Conservation (phyloP, 495 filamentous ascomycete species). For the Daldinia vernicosa region DNA sequence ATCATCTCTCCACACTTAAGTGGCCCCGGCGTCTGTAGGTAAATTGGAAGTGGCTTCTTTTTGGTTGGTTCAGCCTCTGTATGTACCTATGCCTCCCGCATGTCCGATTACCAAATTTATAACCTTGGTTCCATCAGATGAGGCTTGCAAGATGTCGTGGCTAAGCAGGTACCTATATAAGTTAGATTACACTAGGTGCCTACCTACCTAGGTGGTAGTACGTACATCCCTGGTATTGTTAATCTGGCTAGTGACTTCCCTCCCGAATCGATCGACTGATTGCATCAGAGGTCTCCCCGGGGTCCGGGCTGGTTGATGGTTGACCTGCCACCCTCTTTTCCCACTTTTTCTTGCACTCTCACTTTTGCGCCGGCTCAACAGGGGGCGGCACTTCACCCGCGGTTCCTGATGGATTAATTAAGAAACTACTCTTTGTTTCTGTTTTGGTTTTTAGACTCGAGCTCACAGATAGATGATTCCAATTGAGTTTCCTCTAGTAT, state of each 20-base stretch:
- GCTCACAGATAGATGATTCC: conserved; percentile 23
- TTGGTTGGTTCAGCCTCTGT: too few species aligned
- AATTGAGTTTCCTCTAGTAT: conserved; percentile 32
- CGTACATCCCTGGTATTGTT: background rate
- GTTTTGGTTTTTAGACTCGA: conserved; percentile 12
- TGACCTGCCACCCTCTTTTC: conserved; percentile 49
- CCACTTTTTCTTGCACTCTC: conserved; percentile 39
- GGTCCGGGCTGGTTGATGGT: conserved; percentile 23
- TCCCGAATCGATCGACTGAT: conserved; percentile 38
- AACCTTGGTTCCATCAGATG: background rate
- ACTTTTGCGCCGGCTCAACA: conserved; percentile 33
- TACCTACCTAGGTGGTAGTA: too few species aligned
- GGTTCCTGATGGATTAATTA: conserved; percentile 15
- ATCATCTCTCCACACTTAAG: background rate
- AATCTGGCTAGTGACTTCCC: conserved; percentile 2
- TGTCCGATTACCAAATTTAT: background rate
- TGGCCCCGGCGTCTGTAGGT: background rate
- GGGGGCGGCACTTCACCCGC: conserved; percentile 24
- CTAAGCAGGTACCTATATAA: conserved; percentile 18
- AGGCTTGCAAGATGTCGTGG: conserved; percentile 23
- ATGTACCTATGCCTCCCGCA: background rate
- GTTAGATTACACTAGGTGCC: background rate
- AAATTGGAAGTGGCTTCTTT: too few species aligned
- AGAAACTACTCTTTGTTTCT: conserved; percentile 20
- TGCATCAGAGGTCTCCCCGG: conserved; percentile 31